Evolutionary conservation across 257 asterid species (phyloP), one percentile per base, ranked within the genome.

Genomic region (Echium plantagineum): DNA sequence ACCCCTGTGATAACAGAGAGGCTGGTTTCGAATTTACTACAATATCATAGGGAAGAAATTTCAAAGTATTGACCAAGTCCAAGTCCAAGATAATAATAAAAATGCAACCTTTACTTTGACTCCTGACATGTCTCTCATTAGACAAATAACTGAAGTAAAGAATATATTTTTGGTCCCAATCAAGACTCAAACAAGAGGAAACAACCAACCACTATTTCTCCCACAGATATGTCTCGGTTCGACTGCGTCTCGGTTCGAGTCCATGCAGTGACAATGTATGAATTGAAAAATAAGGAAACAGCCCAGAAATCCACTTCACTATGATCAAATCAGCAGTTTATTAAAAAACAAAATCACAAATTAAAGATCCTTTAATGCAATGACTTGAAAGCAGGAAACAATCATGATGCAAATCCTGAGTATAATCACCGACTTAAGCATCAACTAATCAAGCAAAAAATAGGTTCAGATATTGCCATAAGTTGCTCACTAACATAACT

Each of bases 321-420:
- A 55, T 21, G 57, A 48, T 48, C 59, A 51, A 58, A 49, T 42
- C 28, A 31, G 17, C 19, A 32, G 15, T 69, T 32, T 48, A 69
- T 47, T 24, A 21, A 56, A 16, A 56, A 56, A 24, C 7, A 56
- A 16, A 56, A 56, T 56, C 7, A 18, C 18, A 38, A 56, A 56
- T 35, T 56, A 3, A 56, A 16, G 6, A 56, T 4, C 59, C 18
- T 26, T 56, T 8, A 21, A 22, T 13, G 42, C 38, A 56, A 22
- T 22, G 9, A 15, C 6, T 31, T 22, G 0, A 56, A 56, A 31
- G 24, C 49, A 42, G 12, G 49, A 15, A 42, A 4, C 49, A 42
- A 12, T 10, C 0, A 42, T 13, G 4, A 12, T 10, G 15, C 49
- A 42, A 42, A 42, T 42, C 16, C 1, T 42, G 1, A 12, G 49